Evolutionary conservation across 345 rosid species (phyloP).

Genomic region (Aegle marmelos): DNA sequence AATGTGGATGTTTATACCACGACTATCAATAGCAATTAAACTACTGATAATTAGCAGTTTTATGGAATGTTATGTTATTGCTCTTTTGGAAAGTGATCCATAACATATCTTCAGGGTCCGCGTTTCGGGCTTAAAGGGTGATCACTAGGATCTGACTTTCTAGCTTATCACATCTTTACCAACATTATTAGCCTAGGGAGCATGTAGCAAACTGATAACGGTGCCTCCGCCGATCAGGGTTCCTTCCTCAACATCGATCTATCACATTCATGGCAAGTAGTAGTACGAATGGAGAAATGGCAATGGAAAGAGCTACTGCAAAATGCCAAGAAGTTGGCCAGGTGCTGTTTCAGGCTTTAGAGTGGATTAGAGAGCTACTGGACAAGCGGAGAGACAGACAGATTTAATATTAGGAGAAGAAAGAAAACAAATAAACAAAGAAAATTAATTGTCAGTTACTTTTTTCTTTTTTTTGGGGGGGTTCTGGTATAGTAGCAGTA

Average conservation of each 20-base stretch:
- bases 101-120: slow-evolving; percentile 62
- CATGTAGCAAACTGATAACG: slow-evolving; percentile 56
- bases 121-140: slow-evolving; percentile 62
- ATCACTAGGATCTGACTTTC: slow-evolving; percentile 59
- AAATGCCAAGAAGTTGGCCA: slow-evolving; percentile 3
- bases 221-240: slow-evolving; percentile 45
- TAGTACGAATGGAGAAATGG: slow-evolving; percentile 3
- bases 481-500: not conserved
- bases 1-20: slow-evolving; percentile 54
- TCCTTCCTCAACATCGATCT: slow-evolving; percentile 64
- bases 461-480: too few species aligned
- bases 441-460: not conserved
- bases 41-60: slow-evolving; percentile 63
- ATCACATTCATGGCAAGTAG: slow-evolving; percentile 49
- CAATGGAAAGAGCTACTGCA: slow-evolving; percentile 14
- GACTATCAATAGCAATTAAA: slow-evolving; percentile 73
- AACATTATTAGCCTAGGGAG: slow-evolving; percentile 54
- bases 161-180: slow-evolving; percentile 44
- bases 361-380: too few species aligned
- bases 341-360: not conserved
- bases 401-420: not conserved
- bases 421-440: not conserved
- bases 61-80: slow-evolving; percentile 55
- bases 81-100: slow-evolving; percentile 70
- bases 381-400: not conserved